phyloP scores from a whole-genome alignment of 2,329 filamentous ascomycete species.

The Calonectria crousiana region DNA sequence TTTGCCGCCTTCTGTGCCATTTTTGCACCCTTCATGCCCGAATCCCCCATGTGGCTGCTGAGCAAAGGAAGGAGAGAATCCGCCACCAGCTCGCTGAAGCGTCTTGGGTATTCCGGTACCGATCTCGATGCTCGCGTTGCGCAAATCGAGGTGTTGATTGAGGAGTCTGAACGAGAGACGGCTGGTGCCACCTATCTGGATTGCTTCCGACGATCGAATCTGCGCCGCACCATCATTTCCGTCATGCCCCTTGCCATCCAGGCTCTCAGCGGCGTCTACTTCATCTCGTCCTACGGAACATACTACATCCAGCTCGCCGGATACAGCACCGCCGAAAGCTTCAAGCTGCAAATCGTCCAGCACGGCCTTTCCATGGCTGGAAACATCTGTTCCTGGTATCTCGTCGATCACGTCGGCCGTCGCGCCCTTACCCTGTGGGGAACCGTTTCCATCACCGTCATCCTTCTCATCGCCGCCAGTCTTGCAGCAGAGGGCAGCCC shows the following conservation, averaged over 20 bases:
- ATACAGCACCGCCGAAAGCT: conserved; percentile 50
- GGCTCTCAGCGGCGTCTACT: conserved; percentile 49
- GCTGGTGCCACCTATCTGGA: conserved; percentile 53
- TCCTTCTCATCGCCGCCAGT: conserved; percentile 53
- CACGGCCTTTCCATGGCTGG: conserved; percentile 54
- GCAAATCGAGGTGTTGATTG: conserved; percentile 46
- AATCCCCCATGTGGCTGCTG: conserved; percentile 57
- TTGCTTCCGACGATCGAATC: conserved; percentile 54
- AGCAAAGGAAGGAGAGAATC: conserved; percentile 48
- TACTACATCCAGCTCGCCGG: conserved; percentile 59
- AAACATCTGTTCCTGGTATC: conserved; percentile 54
- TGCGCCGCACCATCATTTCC: conserved; percentile 54
- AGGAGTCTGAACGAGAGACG: conserved; percentile 49
- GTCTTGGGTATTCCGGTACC: conserved; percentile 44
- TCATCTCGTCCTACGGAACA: conserved; percentile 52
- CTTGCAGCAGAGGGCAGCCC: conserved; percentile 43
- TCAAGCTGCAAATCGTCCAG: conserved; percentile 55
- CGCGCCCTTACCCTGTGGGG: conserved; percentile 52
- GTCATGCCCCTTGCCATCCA: conserved; percentile 52
- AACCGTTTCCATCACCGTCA: conserved; percentile 45
- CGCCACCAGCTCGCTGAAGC: conserved; percentile 50
- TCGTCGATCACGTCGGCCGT: conserved; percentile 53
- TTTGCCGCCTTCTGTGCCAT: conserved; percentile 47
- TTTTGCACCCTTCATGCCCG: conserved; percentile 53
- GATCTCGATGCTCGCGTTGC: conserved; percentile 45